A percentile compares a stretch with the other conserved stretches of the same genome.
Evolutionary conservation across 2,329 filamentous ascomycete species (phyloP).

Genomic region (Colletotrichum simmondsii): DNA sequence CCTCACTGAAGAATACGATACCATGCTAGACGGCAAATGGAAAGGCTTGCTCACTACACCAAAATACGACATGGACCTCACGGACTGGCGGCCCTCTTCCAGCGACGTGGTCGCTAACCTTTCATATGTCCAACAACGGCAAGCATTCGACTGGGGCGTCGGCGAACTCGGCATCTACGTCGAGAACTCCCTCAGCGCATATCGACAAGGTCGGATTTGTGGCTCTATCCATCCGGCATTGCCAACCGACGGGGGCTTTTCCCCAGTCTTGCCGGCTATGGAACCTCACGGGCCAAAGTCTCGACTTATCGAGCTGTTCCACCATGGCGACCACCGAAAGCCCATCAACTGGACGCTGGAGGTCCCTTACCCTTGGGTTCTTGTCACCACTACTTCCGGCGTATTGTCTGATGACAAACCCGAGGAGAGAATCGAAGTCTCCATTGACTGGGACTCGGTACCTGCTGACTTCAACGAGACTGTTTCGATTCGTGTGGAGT

Average conservation of each 20-base stretch:
- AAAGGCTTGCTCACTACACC: slow-evolving; percentile 64
- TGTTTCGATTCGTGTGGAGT: slow-evolving; percentile 11
- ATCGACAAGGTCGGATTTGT: slow-evolving; percentile 63
- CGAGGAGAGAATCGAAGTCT: slow-evolving; percentile 54
- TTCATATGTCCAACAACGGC: slow-evolving; percentile 57
- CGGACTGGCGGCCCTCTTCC: slow-evolving; percentile 44
- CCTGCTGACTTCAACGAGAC: slow-evolving; percentile 42
- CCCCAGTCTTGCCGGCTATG: slow-evolving; percentile 54
- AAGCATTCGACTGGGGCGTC: slow-evolving; percentile 33
- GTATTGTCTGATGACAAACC: slow-evolving; percentile 7
- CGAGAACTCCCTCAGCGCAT: slow-evolving; percentile 63
- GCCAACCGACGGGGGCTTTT: slow-evolving; percentile 45
- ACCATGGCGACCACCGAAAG: slow-evolving; percentile 50
- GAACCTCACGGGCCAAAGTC: slow-evolving; percentile 55
- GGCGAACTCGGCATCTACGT: slow-evolving; percentile 64
- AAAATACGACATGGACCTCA: slow-evolving; percentile 48
- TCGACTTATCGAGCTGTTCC: slow-evolving; percentile 61
- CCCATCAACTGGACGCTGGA: slow-evolving; percentile 31
- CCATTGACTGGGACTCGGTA: slow-evolving; percentile 56
- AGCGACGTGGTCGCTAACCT: slow-evolving; percentile 62
- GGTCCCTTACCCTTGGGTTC: slow-evolving; percentile 29
- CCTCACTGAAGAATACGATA: slow-evolving; percentile 57
- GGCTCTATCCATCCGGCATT: slow-evolving; percentile 57
- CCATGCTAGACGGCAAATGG: slow-evolving; percentile 59
- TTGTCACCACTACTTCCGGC: slow-evolving; percentile 12